phyloP scores from a whole-genome alignment of 2,329 filamentous ascomycete species.

The Paecilomyces niveus region DNA sequence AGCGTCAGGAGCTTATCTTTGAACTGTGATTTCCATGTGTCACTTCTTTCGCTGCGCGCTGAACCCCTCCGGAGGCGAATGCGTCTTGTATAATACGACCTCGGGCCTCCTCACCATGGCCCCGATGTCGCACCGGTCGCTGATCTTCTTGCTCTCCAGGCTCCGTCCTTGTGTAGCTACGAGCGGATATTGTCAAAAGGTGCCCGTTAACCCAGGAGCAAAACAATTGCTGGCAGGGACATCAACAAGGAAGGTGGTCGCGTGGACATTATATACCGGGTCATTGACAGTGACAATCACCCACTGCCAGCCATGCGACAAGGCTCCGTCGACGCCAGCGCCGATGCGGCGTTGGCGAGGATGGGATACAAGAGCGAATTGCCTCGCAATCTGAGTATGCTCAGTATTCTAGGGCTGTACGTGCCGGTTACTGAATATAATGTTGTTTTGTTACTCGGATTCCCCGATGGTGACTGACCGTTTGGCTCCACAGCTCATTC shows the following conservation, averaged over 20 bases:
- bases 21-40: not conserved
- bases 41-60: not conserved
- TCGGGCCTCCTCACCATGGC: not conserved
- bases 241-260: not conserved
- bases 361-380: slow-evolving; percentile 64
- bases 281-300: not conserved
- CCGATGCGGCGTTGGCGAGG: slow-evolving; percentile 55
- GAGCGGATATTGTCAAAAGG: not conserved
- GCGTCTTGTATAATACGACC: not conserved
- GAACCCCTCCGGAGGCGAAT: not conserved
- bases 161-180: not conserved
- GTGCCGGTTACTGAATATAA: slow-evolving; percentile 11
- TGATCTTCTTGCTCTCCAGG: not conserved
- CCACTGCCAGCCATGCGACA: not conserved
- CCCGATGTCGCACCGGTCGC: not conserved
- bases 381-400: slow-evolving; percentile 60
- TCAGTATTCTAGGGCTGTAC: slow-evolving; percentile 59
- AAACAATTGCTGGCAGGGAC: not conserved
- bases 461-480: not conserved
- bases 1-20: not conserved
- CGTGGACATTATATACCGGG: not conserved
- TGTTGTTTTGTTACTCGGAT: slow-evolving; percentile 10
- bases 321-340: slow-evolving; percentile 28
- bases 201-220: not conserved
- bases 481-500: slow-evolving; percentile 46